Conservation (phyloP, 306 rosid genomes). For the Delonix regia region DNA sequence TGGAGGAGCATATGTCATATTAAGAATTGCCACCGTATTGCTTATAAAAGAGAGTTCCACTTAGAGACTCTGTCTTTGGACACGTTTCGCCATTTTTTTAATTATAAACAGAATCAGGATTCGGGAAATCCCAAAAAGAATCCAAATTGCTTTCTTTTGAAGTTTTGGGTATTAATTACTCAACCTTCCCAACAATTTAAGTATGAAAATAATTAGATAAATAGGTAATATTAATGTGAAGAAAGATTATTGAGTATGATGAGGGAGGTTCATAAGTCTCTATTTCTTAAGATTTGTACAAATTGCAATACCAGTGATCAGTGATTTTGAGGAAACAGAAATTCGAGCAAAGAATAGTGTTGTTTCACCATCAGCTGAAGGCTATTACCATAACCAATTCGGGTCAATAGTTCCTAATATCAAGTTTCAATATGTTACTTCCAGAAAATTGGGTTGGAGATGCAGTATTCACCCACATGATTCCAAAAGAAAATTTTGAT, state of each 20-base stretch:
- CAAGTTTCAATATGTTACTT: not conserved
- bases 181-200: not conserved
- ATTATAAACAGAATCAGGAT: not conserved
- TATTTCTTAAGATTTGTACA: not conserved
- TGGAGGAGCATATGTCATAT: not conserved
- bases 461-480: not conserved
- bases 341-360: too few relatives aligned
- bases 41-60: not conserved
- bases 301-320: not conserved
- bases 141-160: not conserved
- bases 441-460: not conserved
- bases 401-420: too few relatives aligned
- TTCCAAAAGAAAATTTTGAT: too few relatives aligned
- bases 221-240: not conserved
- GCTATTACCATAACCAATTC: too few relatives aligned
- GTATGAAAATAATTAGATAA: not conserved
- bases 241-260: not conserved
- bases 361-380: too few relatives aligned
- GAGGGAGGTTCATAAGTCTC: not conserved
- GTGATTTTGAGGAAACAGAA: not conserved
- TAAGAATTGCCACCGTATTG: not conserved
- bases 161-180: not conserved
- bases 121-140: not conserved
- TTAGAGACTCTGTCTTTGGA: not conserved
- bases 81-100: not conserved